These are phyloP conservation scores for Aspergillus sclerotiicarbonarius DNA, from an alignment of 495 filamentous ascomycete genomes.

Conservation along the genomic window DNA sequence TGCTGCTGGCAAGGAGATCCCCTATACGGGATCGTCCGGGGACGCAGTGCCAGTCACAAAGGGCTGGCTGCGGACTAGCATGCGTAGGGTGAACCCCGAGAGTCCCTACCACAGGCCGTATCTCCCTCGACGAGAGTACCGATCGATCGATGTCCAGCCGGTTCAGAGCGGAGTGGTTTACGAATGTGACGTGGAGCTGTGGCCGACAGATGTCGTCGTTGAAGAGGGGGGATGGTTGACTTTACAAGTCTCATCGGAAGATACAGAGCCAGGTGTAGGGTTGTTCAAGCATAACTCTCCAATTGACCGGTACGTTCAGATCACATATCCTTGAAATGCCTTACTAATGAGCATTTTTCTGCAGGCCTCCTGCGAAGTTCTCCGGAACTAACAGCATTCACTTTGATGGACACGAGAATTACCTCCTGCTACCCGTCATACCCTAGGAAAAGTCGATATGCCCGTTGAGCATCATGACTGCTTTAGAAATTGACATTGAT, in stretches of 20 bases:
- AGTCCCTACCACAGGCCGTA: slow-evolving; percentile 32
- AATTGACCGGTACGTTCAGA: not conserved
- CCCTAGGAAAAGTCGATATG: too few species aligned
- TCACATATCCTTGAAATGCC: too few species aligned
- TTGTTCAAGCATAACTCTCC: slow-evolving; percentile 5
- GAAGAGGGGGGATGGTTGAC: slow-evolving; percentile 32
- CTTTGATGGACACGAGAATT: too few species aligned
- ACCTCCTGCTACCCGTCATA: too few species aligned
- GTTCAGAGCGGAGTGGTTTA: slow-evolving; percentile 51
- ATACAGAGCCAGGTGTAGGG: slow-evolving; percentile 3
- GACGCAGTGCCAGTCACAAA: slow-evolving; percentile 33
- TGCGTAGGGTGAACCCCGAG: slow-evolving; percentile 4
- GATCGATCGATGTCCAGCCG: slow-evolving; percentile 46
- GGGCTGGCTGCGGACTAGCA: slow-evolving; percentile 30
- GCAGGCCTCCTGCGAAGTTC: too few species aligned
- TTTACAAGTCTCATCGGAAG: not conserved
- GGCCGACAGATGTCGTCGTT: slow-evolving; percentile 62
- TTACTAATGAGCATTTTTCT: too few species aligned
- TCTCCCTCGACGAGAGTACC: slow-evolving; percentile 56
- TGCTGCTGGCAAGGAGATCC: slow-evolving; percentile 50
- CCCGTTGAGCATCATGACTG: too few species aligned
- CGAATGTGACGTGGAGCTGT: slow-evolving; percentile 56
- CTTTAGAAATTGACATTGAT: too few species aligned
- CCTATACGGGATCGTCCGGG: slow-evolving; percentile 55
- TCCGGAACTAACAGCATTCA: too few species aligned